Conservation (phyloP, 768 basidiomycete genomes). For the Tricholomella constricta region DNA sequence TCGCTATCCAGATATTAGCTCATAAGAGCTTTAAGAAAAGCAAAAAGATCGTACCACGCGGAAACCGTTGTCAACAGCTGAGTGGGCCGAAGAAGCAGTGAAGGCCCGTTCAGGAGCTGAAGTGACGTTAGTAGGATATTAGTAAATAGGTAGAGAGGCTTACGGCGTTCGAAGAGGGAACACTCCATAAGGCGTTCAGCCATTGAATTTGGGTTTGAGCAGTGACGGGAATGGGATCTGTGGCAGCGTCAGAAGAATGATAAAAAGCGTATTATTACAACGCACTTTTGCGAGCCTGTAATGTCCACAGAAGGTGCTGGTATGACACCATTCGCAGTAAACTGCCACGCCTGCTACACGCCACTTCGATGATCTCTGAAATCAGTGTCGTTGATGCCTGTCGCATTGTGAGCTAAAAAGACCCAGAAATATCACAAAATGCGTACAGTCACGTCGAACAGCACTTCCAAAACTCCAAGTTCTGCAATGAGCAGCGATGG, state of each 20-base stretch:
- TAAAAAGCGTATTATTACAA: not conserved
- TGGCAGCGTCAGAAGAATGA: not conserved
- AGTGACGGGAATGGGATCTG: slow-evolving; percentile 34
- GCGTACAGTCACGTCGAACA: slow-evolving; percentile 3
- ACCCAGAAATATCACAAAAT: not conserved
- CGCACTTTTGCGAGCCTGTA: slow-evolving; percentile 44
- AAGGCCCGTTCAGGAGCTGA: slow-evolving; percentile 25
- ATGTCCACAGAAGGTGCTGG: slow-evolving; percentile 59
- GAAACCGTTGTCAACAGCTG: slow-evolving; percentile 38
- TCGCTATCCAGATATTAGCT: slow-evolving; percentile 36
- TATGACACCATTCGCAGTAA: slow-evolving; percentile 51
- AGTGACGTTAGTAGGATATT: not conserved
- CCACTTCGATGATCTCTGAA: slow-evolving; percentile 40
- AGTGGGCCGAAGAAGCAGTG: slow-evolving; percentile 45
- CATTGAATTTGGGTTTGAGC: slow-evolving; percentile 45
- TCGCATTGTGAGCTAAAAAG: not conserved
- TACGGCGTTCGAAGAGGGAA: slow-evolving; percentile 23
- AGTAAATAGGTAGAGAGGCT: slow-evolving; percentile 2
- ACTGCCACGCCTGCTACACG: slow-evolving; percentile 29
- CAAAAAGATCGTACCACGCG: slow-evolving; percentile 40
- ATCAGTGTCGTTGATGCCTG: slow-evolving; percentile 1
- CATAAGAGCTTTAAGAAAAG: slow-evolving; percentile 2
- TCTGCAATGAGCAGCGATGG: slow-evolving; percentile 32
- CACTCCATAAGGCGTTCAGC: slow-evolving; percentile 53
- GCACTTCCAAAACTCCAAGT: slow-evolving; percentile 34